These are phyloP conservation scores for Eimeria maxima DNA, from an alignment of 169 alveolate genomes.

Conservation along the genomic window DNA sequence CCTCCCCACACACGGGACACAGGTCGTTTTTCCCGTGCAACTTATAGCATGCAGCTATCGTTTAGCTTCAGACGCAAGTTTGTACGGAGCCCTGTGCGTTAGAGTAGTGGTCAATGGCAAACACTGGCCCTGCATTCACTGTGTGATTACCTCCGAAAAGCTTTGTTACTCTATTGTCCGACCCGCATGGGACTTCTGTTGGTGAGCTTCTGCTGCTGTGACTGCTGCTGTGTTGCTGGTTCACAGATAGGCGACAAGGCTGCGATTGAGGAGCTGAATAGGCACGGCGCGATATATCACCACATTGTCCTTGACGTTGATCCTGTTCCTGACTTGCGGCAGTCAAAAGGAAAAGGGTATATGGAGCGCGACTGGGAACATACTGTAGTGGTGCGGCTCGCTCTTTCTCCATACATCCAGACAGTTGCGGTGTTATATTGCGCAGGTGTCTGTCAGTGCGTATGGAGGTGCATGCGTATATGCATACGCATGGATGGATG, in stretches of 20 bases:
- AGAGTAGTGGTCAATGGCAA: too few species aligned
- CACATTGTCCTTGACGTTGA: conserved; percentile 47
- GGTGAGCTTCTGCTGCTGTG: neutral
- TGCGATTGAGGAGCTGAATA: conserved; percentile 35
- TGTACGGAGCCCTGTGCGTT: too few species aligned
- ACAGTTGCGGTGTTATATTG: too few species aligned
- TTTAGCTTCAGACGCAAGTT: too few species aligned
- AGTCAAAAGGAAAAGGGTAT: conserved; percentile 26
- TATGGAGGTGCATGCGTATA: too few species aligned
- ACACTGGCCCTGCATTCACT: too few species aligned
- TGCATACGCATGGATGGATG: too few species aligned
- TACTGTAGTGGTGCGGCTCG: neutral
- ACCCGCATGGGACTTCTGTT: neutral
- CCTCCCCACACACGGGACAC: too few species aligned
- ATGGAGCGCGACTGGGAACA: conserved; percentile 20
- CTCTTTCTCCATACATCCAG: too few species aligned
- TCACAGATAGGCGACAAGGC: conserved; percentile 22
- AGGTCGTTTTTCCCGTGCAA: too few species aligned
- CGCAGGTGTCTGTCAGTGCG: neutral
- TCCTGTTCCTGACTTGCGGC: conserved; percentile 45
- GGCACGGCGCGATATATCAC: conserved; percentile 45
- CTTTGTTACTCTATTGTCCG: neutral
- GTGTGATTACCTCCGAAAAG: too few species aligned
- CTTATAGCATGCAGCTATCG: too few species aligned
- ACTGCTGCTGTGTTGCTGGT: neutral